Conservation (phyloP, 2,329 filamentous ascomycete genomes). For the Parastagonospora avenae region DNA sequence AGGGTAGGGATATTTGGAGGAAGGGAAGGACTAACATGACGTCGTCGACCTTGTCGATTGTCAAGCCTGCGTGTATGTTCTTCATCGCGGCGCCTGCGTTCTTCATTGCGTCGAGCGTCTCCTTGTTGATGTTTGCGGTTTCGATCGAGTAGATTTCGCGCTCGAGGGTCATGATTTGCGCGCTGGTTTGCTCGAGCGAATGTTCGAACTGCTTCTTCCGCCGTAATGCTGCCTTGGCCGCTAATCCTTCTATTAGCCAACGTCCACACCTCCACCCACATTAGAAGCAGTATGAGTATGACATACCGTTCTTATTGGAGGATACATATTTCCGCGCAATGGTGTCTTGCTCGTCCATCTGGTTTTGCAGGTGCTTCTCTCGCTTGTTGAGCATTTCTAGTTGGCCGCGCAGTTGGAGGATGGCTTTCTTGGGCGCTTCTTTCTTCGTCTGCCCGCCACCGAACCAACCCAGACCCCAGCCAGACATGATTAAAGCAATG, state of each 20-base stretch:
- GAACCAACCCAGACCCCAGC: conserved; percentile 75
- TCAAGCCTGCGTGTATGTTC: conserved; percentile 86
- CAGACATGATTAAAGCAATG: conserved; percentile 36
- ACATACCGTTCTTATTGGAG: conserved; percentile 87
- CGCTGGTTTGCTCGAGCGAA: conserved; percentile 85
- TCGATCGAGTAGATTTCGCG: conserved; percentile 97
- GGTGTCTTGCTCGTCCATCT: conserved; percentile 90
- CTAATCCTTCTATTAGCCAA: too few species aligned
- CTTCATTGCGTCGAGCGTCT: conserved; percentile 94
- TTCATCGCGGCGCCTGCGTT: conserved; percentile 89
- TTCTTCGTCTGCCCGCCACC: conserved; percentile 85
- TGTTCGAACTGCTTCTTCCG: conserved; percentile 95
- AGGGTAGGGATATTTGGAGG: neutral
- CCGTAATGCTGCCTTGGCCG: conserved; percentile 85
- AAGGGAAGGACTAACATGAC: conserved; percentile 76
- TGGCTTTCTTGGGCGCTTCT: conserved; percentile 95
- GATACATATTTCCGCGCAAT: conserved; percentile 87
- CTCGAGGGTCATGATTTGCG: conserved; percentile 90
- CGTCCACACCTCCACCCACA: too few species aligned
- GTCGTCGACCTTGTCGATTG: conserved; percentile 91
- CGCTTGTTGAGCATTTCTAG: conserved; percentile 98
- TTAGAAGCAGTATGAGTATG: conserved; percentile 8
- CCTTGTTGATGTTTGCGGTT: conserved; percentile 97
- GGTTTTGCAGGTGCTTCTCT: conserved; percentile 85
- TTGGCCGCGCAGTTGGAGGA: conserved; percentile 83